phyloP scores from a whole-genome alignment of 805 yeast species.

The Saccharomycopsis oosterbeekiorum region DNA sequence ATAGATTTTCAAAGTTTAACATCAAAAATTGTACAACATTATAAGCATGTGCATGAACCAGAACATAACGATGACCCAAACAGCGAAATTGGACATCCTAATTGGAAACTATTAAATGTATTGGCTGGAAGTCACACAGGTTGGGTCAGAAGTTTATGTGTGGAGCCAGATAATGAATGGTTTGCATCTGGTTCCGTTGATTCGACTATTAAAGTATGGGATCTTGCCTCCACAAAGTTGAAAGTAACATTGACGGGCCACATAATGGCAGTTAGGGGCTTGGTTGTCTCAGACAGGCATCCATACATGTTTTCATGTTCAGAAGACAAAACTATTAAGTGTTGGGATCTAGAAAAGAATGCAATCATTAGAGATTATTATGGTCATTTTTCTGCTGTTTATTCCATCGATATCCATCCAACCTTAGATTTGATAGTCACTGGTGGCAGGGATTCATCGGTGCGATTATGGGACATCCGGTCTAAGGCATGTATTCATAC shows the following conservation, averaged over 20 bases:
- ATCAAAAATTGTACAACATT: neutral
- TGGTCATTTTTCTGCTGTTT: conserved; percentile 89
- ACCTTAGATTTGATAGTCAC: conserved; percentile 73
- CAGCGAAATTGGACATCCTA: conserved; percentile 31
- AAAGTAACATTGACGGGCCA: conserved; percentile 83
- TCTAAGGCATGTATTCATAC: conserved; percentile 66
- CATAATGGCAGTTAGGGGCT: conserved; percentile 74
- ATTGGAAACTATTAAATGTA: conserved; percentile 67
- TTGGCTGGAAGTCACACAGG: conserved; percentile 79
- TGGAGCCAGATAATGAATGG: conserved; percentile 85
- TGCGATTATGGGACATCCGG: conserved; percentile 90
- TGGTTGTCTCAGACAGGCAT: conserved; percentile 61
- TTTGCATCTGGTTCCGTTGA: conserved; percentile 90
- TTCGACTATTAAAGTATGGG: conserved; percentile 86
- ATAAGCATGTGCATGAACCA: neutral
- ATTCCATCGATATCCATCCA: conserved; percentile 78
- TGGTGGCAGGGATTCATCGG: conserved; percentile 82
- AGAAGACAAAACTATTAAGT: conserved; percentile 84
- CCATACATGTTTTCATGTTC: conserved; percentile 89
- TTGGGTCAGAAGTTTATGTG: conserved; percentile 75
- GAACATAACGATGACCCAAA: neutral
- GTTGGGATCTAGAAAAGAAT: conserved; percentile 93
- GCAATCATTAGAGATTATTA: conserved; percentile 77
- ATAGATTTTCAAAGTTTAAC: neutral
- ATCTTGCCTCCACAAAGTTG: conserved; percentile 58